Percentiles rank a stretch among this genome's conserved stretches.
Conservation (phyloP, 495 filamentous ascomycete species). For the Penicillium steckii region DNA sequence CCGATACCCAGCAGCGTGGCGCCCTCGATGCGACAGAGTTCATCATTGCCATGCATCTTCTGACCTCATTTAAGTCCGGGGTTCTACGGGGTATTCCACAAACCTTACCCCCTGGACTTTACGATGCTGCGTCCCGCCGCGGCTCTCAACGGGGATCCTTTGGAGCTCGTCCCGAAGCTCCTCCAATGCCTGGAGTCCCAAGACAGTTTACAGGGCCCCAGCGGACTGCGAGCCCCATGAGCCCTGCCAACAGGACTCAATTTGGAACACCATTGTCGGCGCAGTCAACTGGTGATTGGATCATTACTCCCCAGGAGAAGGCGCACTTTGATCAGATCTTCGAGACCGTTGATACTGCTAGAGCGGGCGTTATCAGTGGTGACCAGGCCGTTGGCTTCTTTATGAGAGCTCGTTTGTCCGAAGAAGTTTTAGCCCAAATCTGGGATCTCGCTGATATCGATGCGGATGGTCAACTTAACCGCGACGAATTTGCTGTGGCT, state of each 20-base stretch:
- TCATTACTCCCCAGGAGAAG: conserved; percentile 80
- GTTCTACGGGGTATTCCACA: conserved; percentile 74
- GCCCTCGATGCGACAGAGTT: conserved; percentile 89
- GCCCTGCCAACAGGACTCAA: conserved; percentile 43
- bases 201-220: conserved; percentile 69
- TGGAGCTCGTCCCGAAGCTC: conserved; percentile 45
- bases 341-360: conserved; percentile 72
- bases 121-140: conserved; percentile 84
- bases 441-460: conserved; percentile 97
- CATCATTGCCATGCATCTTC: conserved; percentile 95
- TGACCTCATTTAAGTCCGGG: conserved; percentile 86
- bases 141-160: conserved; percentile 48
- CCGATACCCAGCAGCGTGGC: conserved; percentile 89
- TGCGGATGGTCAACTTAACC: conserved; percentile 77
- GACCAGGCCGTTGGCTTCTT: conserved; percentile 97
- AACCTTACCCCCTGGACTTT: conserved; percentile 80
- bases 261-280: conserved; percentile 55
- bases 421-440: conserved; percentile 90
- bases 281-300: conserved; percentile 76
- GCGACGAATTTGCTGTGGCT: conserved; percentile 93
- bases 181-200: conserved; percentile 59
- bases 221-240: conserved; percentile 71
- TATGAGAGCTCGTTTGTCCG: conserved; percentile 83
- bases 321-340: conserved; percentile 81
- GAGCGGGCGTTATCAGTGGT: conserved; percentile 79